A percentile compares a stretch with the other conserved stretches of the same genome.
Evolutionary conservation across 2,329 filamentous ascomycete species (phyloP).

Genomic region (Pseudonectria foliicola): DNA sequence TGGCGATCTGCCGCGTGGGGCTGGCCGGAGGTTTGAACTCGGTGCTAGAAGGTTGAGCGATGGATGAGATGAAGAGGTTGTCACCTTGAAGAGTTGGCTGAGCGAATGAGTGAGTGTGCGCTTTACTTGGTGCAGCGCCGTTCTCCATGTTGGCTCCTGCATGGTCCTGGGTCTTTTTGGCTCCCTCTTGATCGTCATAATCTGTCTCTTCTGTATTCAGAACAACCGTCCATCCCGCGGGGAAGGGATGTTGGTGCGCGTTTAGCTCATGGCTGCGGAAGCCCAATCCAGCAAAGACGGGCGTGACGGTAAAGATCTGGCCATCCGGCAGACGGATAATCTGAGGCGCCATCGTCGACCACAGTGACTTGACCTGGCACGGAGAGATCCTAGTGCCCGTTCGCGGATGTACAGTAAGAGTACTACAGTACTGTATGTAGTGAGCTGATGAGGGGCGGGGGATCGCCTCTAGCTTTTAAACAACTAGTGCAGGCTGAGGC

Average conservation of each 20-base stretch:
- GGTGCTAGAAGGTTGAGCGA: constrained; percentile 71
- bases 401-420: too few relatives aligned
- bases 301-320: constrained; percentile 70
- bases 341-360: constrained; percentile 29
- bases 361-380: constrained; percentile 1
- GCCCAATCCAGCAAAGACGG: constrained; percentile 84
- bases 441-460: constrained; percentile 12
- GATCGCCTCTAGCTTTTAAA: constrained; percentile 19
- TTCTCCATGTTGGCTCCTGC: constrained; percentile 13
- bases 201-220: constrained; percentile 59
- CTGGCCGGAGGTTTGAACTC: constrained; percentile 77
- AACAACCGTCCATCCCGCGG: constrained; percentile 84
- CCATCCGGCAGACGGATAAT: constrained; percentile 77
- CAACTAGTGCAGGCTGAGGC: constrained; percentile 9
- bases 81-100: constrained; percentile 72
- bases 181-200: constrained; percentile 18
- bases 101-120: constrained; percentile 43
- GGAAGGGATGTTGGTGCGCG: constrained; percentile 62
- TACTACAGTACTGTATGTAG: too few relatives aligned
- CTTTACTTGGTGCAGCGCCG: constrained; percentile 9
- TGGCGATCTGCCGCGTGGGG: constrained; percentile 81
- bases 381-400: too few relatives aligned
- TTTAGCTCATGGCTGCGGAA: constrained; percentile 79
- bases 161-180: constrained; percentile 25
- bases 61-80: constrained; percentile 83